A percentile compares a stretch with the other conserved stretches of the same genome.
These are phyloP conservation scores for Angomonas ambiguus DNA, from an alignment of 208 protist genomes.

Conservation along the genomic window DNA sequence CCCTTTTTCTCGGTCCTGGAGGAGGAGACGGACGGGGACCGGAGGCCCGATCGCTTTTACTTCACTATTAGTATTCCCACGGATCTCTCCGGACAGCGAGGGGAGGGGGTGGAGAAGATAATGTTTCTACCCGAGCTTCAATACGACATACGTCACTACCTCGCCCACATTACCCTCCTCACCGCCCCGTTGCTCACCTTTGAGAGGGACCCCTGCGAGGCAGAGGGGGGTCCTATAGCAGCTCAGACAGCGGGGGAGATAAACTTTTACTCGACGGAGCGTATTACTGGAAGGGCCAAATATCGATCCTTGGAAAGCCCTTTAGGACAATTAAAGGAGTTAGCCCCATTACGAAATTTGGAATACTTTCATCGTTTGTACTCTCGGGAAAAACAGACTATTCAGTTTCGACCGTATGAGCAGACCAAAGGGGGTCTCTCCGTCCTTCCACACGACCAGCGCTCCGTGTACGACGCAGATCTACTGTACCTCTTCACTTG, in stretches of 20 bases:
- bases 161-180: conserved; percentile 48
- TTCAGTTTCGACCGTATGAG: conserved; percentile 27
- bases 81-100: conserved; percentile 19
- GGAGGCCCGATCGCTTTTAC: conserved; percentile 29
- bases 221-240: conserved; percentile 33
- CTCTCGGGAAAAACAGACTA: conserved; percentile 47
- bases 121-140: conserved; percentile 73
- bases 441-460: conserved; percentile 18
- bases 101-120: conserved; percentile 33
- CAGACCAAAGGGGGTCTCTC: conserved; percentile 41
- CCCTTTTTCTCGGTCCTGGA: conserved; percentile 58
- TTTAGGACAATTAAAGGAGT: conserved; percentile 30
- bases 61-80: conserved; percentile 58
- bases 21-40: conserved; percentile 40
- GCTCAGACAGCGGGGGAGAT: conserved; percentile 59
- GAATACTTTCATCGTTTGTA: conserved; percentile 46
- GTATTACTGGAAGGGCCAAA: conserved; percentile 32
- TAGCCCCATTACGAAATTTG: conserved; percentile 43
- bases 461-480: conserved; percentile 40
- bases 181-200: conserved; percentile 61
- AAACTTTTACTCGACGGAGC: conserved; percentile 46
- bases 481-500: conserved; percentile 62
- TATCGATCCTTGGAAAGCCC: conserved; percentile 49
- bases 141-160: conserved; percentile 48
- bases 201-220: conserved; percentile 3